A percentile compares a stretch with the other conserved stretches of the same genome.
These are phyloP conservation scores for Stagonosporopsis cucurbitacearum DNA, from an alignment of 2,329 filamentous ascomycete genomes.

Conservation along the genomic window DNA sequence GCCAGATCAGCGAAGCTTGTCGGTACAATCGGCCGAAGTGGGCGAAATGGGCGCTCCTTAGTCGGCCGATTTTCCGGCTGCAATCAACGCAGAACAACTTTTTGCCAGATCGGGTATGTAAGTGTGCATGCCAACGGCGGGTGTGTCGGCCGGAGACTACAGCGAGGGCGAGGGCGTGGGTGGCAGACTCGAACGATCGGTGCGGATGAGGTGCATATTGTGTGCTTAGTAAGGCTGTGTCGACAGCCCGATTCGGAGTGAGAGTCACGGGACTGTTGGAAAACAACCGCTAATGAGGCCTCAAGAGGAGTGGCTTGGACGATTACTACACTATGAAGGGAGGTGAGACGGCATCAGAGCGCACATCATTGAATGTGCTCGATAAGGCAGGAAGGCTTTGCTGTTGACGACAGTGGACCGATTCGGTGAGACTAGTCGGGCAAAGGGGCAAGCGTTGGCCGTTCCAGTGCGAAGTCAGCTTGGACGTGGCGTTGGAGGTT, in stretches of 20 bases:
- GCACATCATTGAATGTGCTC: neutral
- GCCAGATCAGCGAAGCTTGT: conserved; percentile 1
- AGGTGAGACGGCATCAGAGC: neutral
- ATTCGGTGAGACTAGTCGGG: neutral
- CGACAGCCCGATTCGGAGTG: neutral
- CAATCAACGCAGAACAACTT: neutral
- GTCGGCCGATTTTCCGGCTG: conserved; percentile 21
- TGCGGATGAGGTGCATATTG: neutral
- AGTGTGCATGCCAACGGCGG: neutral
- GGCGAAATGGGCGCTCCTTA: conserved; percentile 1
- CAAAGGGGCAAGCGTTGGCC: neutral
- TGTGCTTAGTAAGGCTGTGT: neutral
- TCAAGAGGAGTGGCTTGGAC: too few species aligned
- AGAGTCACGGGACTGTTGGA: neutral
- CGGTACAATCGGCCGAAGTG: conserved; percentile 14
- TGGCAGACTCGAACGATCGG: neutral
- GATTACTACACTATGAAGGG: too few species aligned
- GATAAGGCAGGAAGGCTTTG: neutral
- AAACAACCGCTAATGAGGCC: neutral
- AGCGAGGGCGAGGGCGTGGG: neutral
- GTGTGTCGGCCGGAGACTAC: neutral
- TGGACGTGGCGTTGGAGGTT: neutral
- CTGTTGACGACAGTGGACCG: neutral
- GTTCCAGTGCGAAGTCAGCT: neutral
- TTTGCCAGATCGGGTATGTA: neutral